phyloP scores from a whole-genome alignment of 805 yeast species.

The Lipomyces oligophaga region DNA sequence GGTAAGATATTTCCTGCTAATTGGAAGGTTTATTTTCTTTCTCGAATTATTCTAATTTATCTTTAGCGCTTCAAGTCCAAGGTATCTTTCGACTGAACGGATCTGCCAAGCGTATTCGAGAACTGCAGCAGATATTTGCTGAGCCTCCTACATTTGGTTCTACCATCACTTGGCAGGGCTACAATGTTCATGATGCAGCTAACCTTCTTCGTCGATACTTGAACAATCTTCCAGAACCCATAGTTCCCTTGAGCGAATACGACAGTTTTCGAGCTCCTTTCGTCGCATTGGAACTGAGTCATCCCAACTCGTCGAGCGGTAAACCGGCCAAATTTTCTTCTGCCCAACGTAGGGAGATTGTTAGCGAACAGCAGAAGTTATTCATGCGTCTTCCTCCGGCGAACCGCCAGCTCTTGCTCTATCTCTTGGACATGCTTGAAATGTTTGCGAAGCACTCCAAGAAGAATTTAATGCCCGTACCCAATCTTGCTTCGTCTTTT shows the following conservation, averaged over 20 bases:
- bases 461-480: conserved; percentile 84
- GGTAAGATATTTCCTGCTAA: conserved; percentile 47
- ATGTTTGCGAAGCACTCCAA: conserved; percentile 76
- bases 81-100: conserved; percentile 96
- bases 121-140: conserved; percentile 77
- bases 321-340: not conserved
- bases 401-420: conserved; percentile 76
- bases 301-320: not conserved
- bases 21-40: not conserved
- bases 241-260: conserved; percentile 53
- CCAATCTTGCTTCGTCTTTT: conserved; percentile 90
- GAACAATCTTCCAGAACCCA: conserved; percentile 86
- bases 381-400: conserved; percentile 70
- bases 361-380: conserved; percentile 64
- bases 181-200: conserved; percentile 95
- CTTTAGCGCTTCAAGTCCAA: conserved; percentile 56
- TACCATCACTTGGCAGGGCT: conserved; percentile 85
- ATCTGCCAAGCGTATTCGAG: conserved; percentile 79
- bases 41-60: not conserved
- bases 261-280: conserved; percentile 15
- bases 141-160: conserved; percentile 88
- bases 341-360: conserved; percentile 43
- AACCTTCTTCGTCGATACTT: conserved; percentile 80
- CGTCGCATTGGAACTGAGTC: conserved; percentile 3
- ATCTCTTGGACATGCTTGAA: conserved; percentile 79